Evolutionary conservation across 257 asterid species (phyloP).

Genomic region (Solanum bulbocastanum): DNA sequence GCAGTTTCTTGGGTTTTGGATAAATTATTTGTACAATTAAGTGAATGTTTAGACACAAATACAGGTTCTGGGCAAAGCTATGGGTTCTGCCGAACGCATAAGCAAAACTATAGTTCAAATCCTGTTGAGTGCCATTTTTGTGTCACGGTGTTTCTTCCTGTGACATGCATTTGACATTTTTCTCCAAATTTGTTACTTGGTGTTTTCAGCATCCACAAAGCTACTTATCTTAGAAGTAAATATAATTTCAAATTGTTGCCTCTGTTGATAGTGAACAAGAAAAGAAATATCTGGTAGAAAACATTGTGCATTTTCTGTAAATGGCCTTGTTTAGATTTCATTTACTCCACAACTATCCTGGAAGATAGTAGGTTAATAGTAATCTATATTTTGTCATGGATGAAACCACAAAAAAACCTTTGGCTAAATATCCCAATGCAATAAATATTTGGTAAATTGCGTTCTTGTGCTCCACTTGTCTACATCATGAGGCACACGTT

Average conservation of each 20-base stretch:
- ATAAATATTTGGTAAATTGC: not conserved
- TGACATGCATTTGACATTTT: not conserved
- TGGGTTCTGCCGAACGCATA: not conserved
- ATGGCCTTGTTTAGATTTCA: not conserved
- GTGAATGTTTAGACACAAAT: not conserved
- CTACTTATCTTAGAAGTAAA: not conserved
- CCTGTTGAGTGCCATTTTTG: not conserved
- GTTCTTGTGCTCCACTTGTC: not conserved
- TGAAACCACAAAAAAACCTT: not conserved
- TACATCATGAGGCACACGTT: not conserved
- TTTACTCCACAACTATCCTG: not conserved
- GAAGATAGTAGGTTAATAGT: not conserved
- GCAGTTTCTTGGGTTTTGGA: not conserved
- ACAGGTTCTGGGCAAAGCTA: not conserved
- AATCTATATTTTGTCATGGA: not conserved
- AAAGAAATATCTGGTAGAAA: not conserved
- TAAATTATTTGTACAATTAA: not conserved
- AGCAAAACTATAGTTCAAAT: not conserved
- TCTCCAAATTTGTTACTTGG: not conserved
- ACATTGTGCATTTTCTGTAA: not conserved
- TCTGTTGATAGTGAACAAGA: not conserved
- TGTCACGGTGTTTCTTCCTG: not conserved
- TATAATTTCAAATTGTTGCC: not conserved
- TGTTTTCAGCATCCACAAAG: not conserved
- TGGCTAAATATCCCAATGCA: not conserved